These are phyloP conservation scores for Chloranthus sessilifolius DNA, from an alignment of 164 flowering plant species.

Conservation along the genomic window DNA sequence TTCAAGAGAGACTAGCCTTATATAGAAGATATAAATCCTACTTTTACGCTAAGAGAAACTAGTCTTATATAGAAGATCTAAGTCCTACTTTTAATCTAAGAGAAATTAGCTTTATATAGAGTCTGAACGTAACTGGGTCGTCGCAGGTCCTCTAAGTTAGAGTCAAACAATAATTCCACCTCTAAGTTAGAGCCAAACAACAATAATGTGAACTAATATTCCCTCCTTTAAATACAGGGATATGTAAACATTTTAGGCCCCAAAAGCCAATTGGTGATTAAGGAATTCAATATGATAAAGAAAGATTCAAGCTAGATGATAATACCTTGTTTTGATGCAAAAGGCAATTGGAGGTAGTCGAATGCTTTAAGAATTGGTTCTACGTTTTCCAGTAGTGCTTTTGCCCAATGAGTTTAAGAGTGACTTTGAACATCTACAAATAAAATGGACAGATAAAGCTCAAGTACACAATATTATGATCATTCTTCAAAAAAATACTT, in stretches of 20 bases:
- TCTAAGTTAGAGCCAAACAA: too few relatives aligned
- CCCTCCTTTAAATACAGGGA: neutral
- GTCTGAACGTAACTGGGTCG: too few relatives aligned
- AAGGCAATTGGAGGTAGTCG: conserved; percentile 84
- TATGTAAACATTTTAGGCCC: neutral
- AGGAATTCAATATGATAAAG: neutral
- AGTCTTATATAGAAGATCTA: too few relatives aligned
- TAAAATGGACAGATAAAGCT: neutral
- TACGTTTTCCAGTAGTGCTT: conserved; percentile 66
- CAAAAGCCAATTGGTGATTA: neutral
- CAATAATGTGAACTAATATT: too few relatives aligned
- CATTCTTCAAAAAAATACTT: neutral
- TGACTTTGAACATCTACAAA: neutral
- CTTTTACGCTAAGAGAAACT: too few relatives aligned
- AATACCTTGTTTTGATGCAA: conserved; percentile 70
- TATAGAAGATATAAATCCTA: too few relatives aligned
- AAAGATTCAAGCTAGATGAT: neutral
- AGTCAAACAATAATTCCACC: too few relatives aligned
- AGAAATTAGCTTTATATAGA: too few relatives aligned
- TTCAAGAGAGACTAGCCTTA: too few relatives aligned
- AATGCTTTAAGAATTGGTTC: conserved; percentile 89
- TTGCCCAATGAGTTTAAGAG: conserved; percentile 29
- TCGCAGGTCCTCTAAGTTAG: too few relatives aligned
- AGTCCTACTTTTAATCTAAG: too few relatives aligned
- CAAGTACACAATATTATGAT: neutral